These are phyloP conservation scores for Ilyonectria mors-panacis DNA, from an alignment of 2,329 filamentous ascomycete species.

Conservation along the genomic window DNA sequence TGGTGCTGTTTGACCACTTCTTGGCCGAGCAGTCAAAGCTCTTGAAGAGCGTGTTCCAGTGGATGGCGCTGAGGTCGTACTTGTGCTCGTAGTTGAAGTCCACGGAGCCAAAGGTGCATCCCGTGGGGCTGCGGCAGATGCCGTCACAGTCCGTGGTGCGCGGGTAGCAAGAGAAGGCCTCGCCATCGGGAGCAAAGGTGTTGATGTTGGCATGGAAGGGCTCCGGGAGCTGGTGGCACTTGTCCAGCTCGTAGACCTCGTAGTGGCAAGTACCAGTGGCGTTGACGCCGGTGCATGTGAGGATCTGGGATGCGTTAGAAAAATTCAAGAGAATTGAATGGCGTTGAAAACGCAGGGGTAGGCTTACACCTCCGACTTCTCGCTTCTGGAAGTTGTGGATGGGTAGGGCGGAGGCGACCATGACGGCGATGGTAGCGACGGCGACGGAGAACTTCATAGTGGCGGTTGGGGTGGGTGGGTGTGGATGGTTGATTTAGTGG, in stretches of 20 bases:
- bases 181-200: slow-evolving; percentile 68
- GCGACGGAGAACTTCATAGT: slow-evolving; percentile 51
- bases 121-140: slow-evolving; percentile 65
- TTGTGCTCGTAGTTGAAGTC: slow-evolving; percentile 63
- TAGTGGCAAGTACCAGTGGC: slow-evolving; percentile 64
- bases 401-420: slow-evolving; percentile 47
- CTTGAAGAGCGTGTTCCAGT: slow-evolving; percentile 59
- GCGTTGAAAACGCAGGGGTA: background rate
- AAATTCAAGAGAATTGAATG: background rate
- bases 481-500: background rate
- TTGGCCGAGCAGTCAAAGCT: slow-evolving; percentile 54
- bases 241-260: slow-evolving; percentile 58
- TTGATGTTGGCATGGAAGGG: slow-evolving; percentile 59
- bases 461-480: slow-evolving; percentile 5
- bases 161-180: slow-evolving; percentile 64
- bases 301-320: slow-evolving; percentile 54
- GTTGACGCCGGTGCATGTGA: slow-evolving; percentile 66
- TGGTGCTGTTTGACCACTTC: slow-evolving; percentile 19
- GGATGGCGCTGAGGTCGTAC: slow-evolving; percentile 61
- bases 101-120: slow-evolving; percentile 67
- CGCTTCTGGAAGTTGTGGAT: slow-evolving; percentile 59
- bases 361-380: slow-evolving; percentile 63
- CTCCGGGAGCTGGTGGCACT: slow-evolving; percentile 62
- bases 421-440: slow-evolving; percentile 37
- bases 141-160: slow-evolving; percentile 57